These are phyloP conservation scores for Austropuccinia psidii DNA, from an alignment of 1,284 basidiomycete species.

Conservation along the genomic window DNA sequence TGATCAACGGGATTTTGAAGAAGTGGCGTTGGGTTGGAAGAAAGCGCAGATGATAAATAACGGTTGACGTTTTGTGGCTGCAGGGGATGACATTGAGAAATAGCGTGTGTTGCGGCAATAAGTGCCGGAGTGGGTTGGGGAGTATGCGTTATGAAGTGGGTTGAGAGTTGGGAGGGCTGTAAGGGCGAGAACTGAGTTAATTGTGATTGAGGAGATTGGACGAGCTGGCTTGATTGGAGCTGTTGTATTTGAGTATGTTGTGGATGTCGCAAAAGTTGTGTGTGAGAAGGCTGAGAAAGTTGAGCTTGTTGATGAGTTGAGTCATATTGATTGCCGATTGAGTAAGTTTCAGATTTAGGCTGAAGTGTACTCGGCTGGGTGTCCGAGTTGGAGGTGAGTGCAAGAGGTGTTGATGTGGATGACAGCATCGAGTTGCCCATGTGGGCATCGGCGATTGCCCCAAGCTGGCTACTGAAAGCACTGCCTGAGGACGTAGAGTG, in stretches of 20 bases:
- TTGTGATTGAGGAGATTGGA: not conserved
- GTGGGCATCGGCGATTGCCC: constrained; percentile 36
- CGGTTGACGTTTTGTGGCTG: constrained; percentile 13
- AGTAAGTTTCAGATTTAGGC: not conserved
- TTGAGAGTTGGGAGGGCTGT: not conserved
- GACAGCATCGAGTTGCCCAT: constrained; percentile 34
- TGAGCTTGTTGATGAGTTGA: constrained; percentile 8
- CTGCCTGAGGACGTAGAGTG: not conserved
- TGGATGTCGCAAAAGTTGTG: constrained; percentile 7
- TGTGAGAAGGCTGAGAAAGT: not conserved
- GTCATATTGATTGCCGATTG: not conserved
- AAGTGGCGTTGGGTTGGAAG: not conserved
- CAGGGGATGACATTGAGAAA: too few relatives aligned
- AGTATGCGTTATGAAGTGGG: not conserved
- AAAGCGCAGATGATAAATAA: not conserved
- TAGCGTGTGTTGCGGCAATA: not conserved
- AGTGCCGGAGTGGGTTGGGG: constrained; percentile 4
- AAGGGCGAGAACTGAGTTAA: constrained; percentile 1
- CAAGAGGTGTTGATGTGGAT: not conserved
- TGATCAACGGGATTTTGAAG: not conserved
- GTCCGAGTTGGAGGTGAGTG: not conserved
- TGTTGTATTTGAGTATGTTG: not conserved
- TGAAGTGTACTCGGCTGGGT: not conserved
- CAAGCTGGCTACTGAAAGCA: constrained; percentile 29
- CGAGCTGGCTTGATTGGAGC: too few relatives aligned